Base-by-base conservation (phyloP, 202 grass and related monocot genomes). In the Zizania palustris region DNA sequence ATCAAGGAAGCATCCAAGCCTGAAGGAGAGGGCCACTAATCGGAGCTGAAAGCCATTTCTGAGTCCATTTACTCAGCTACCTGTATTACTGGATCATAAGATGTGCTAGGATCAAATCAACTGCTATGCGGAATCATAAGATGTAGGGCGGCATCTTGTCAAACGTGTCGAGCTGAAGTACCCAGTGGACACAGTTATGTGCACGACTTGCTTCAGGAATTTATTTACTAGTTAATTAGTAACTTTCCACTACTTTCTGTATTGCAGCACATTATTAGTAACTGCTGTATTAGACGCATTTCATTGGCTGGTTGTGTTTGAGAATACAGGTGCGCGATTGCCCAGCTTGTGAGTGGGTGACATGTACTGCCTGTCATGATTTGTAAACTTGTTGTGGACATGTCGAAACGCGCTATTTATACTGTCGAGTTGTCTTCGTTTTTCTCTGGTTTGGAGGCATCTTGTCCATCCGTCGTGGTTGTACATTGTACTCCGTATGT, bases 1-100 rank as follows among this genome's bases (percentile, higher is more conserved):
- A 88, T 90, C 70, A 93, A 89, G 85, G 91, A 93, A 58, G 85
- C 84, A 16, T 57, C 71, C 0, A 93, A 93, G 69, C 85, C 80
- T 39, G 91, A 90, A 56, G 90, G 76, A 54, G 86, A 89, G 57
- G 86, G 53, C 0, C 81, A 85, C 71, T 88, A 62, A 85, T 71
- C 65, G 4, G 35, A 42, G 7, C 43, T 28, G 4, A 19, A 22
- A 53, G 67, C 60, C 62, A 61, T 81, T 49, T 86, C 51, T 58
- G 54, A 62, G 78, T 59, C 71, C 76, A 75, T 80, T 73, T 80
- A 54, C 76, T 53, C 44, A 69, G 67, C 45, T 69, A 71, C 58
- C 56, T 86, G 54, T 86, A 60, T 86, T 80, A 16, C 69, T 65
- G 38, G 10, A 71, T 80, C 63, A 80, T 86, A 74, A 81, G 64